Evolutionary conservation across 352 stramenopile genomes (phyloP).

Genomic region (Phytophthora agathidicida): DNA sequence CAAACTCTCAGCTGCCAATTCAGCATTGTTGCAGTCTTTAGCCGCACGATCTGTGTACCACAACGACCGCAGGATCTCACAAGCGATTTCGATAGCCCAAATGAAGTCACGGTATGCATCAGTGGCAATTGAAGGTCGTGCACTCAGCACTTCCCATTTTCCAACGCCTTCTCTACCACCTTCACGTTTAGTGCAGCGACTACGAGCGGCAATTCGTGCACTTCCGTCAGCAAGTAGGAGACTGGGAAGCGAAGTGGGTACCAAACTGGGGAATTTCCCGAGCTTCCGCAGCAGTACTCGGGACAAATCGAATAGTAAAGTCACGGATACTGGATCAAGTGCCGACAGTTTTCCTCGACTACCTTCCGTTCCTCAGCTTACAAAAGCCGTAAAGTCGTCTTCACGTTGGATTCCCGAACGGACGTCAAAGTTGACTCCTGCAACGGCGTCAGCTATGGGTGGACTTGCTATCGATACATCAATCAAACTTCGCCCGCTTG

Average conservation of each 20-base stretch:
- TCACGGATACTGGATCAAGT: neutral
- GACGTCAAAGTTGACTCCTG: neutral
- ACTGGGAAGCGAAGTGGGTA: neutral
- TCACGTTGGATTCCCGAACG: neutral
- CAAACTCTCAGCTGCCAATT: constrained; percentile 15
- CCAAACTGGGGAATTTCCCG: neutral
- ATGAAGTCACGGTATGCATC: constrained; percentile 29
- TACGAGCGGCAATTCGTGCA: constrained; percentile 1
- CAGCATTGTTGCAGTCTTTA: constrained; percentile 15
- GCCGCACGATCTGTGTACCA: constrained; percentile 34
- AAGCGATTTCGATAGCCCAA: constrained; percentile 8
- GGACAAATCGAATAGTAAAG: neutral
- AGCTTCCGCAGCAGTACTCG: neutral
- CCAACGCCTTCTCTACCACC: neutral
- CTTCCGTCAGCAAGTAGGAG: neutral
- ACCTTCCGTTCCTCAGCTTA: neutral
- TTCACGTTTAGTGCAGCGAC: constrained; percentile 2
- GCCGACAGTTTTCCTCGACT: neutral
- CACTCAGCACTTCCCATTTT: constrained; percentile 9
- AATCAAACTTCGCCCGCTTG: constrained; percentile 3
- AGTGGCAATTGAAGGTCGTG: constrained; percentile 9
- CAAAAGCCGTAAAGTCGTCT: neutral
- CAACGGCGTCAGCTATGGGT: neutral
- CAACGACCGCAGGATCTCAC: constrained; percentile 12
- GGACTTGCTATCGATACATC: neutral